Evolutionary conservation across 352 stramenopile genomes (phyloP).

Genomic region (Aphanomyces euteiches): DNA sequence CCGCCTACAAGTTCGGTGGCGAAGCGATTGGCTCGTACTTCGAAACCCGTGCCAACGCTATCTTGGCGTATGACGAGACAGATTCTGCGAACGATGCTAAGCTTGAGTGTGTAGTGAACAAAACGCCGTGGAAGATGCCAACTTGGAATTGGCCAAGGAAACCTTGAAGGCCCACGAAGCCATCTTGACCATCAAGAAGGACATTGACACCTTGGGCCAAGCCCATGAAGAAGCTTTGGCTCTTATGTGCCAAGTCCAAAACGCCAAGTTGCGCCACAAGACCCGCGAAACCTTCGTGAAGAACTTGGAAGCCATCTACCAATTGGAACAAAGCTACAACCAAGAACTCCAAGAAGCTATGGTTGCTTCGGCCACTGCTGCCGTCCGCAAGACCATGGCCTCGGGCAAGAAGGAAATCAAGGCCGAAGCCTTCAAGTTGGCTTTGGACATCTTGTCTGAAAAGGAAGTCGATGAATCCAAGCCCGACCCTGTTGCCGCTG

Average conservation of each 20-base stretch:
- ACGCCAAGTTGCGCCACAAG: conserved; percentile 84
- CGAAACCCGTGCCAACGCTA: conserved; percentile 65
- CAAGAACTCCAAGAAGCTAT: conserved; percentile 81
- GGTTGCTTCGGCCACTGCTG: conserved; percentile 64
- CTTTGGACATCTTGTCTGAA: conserved; percentile 75
- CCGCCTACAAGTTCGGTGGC: conserved; percentile 81
- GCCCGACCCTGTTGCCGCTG: conserved; percentile 75
- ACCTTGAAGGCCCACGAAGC: conserved; percentile 76
- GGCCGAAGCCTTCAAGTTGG: conserved; percentile 80
- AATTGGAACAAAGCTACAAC: conserved; percentile 79
- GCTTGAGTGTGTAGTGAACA: conserved; percentile 50
- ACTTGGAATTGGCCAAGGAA: conserved; percentile 77
- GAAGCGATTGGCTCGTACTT: conserved; percentile 83
- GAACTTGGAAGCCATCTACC: conserved; percentile 82
- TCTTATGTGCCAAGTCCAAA: conserved; percentile 82
- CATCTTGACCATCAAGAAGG: conserved; percentile 81
- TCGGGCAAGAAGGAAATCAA: conserved; percentile 84
- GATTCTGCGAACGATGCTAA: not conserved
- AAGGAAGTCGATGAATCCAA: conserved; percentile 64
- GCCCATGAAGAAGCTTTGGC: conserved; percentile 78
- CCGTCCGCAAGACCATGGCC: conserved; percentile 66
- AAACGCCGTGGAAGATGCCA: conserved; percentile 80
- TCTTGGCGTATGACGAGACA: conserved; percentile 50
- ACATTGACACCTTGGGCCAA: conserved; percentile 69
- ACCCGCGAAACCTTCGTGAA: conserved; percentile 82